phyloP scores from a whole-genome alignment of 1,139 yeast genomes.

The Blastobotrys indianensis region DNA sequence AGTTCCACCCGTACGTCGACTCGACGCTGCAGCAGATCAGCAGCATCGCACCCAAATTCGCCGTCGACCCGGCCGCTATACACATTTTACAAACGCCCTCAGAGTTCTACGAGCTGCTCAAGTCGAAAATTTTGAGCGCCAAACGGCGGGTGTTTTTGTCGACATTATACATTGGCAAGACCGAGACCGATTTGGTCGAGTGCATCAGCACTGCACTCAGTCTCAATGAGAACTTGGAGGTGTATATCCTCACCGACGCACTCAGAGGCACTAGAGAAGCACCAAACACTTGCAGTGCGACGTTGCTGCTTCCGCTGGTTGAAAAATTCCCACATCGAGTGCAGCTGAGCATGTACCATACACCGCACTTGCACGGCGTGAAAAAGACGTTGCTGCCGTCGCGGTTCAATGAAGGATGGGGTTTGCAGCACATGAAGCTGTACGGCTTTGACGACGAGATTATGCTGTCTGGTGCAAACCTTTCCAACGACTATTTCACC shows the following conservation, averaged over 20 bases:
- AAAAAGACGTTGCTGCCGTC: constrained; percentile 64
- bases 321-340: constrained; percentile 61
- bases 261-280: constrained; percentile 91
- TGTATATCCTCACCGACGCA: constrained; percentile 77
- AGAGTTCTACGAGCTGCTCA: constrained; percentile 58
- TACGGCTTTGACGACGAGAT: constrained; percentile 93
- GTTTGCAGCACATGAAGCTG: constrained; percentile 94
- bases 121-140: constrained; percentile 40
- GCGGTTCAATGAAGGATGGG: constrained; percentile 83
- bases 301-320: constrained; percentile 61
- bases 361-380: constrained; percentile 76
- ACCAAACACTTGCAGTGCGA: constrained; percentile 72
- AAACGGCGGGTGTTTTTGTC: constrained; percentile 66
- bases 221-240: constrained; percentile 54
- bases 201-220: constrained; percentile 43
- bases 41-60: constrained; percentile 65
- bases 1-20: constrained; percentile 22
- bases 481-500: constrained; percentile 88
- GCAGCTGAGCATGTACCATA: constrained; percentile 78
- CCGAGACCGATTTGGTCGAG: constrained; percentile 59
- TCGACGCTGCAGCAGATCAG: constrained; percentile 45
- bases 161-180: constrained; percentile 79
- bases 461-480: constrained; percentile 83
- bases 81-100: constrained; percentile 60
- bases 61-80: constrained; percentile 53